phyloP scores from a whole-genome alignment of 2,329 filamentous ascomycete genomes.

The Phialophora chinensis region DNA sequence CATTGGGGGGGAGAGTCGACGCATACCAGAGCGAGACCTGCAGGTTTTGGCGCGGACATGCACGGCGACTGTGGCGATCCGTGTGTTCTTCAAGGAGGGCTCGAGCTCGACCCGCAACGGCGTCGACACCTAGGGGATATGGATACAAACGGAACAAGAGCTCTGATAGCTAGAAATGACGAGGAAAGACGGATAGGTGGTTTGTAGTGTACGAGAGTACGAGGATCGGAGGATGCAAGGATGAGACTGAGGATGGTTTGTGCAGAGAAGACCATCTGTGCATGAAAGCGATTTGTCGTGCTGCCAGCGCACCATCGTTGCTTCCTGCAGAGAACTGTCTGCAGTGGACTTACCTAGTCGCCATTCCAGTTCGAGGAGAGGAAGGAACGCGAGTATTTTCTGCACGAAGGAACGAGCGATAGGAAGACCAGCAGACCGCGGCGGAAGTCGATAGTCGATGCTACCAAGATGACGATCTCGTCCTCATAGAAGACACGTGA shows the following conservation, averaged over 20 bases:
- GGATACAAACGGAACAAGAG: slow-evolving; percentile 6
- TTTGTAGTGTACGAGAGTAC: background rate
- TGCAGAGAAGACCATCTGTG: background rate
- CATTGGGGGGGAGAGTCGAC: slow-evolving; percentile 1
- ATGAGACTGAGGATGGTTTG: slow-evolving; percentile 1
- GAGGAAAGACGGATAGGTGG: slow-evolving; percentile 10
- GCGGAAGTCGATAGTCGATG: background rate
- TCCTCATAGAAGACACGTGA: background rate
- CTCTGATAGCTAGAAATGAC: slow-evolving; percentile 18
- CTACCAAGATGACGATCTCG: background rate
- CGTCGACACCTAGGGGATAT: slow-evolving; percentile 5
- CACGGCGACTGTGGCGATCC: slow-evolving; percentile 31
- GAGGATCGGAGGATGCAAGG: background rate
- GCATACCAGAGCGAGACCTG: slow-evolving; percentile 33
- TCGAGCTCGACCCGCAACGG: slow-evolving; percentile 5
- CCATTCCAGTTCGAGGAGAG: background rate
- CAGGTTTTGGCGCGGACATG: slow-evolving; percentile 27
- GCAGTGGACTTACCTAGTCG: background rate
- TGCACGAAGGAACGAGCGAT: background rate
- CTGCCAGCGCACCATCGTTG: background rate
- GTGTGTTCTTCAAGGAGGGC: slow-evolving; percentile 28
- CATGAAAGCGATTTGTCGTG: background rate
- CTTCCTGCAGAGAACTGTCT: background rate
- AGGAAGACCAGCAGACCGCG: background rate
- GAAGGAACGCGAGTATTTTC: background rate